These are phyloP conservation scores for Penicillium palitans DNA, from an alignment of 2,329 filamentous ascomycete species.

Conservation along the genomic window DNA sequence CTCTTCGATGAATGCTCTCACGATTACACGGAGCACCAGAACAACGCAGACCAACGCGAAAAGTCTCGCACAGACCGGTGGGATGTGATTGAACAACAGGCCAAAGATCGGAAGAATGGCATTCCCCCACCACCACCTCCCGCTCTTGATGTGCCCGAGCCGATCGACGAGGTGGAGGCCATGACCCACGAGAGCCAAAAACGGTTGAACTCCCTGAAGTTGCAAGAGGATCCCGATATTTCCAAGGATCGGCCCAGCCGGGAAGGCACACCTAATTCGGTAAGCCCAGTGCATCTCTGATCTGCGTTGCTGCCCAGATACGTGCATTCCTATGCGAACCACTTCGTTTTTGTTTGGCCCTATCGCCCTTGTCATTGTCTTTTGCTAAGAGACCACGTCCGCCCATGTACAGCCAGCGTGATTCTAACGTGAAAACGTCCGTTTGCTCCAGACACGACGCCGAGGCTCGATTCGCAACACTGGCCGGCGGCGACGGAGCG, in stretches of 20 bases:
- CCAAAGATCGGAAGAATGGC: slow-evolving; percentile 65
- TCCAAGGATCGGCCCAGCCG: slow-evolving; percentile 55
- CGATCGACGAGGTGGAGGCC: slow-evolving; percentile 71
- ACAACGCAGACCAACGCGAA: slow-evolving; percentile 82
- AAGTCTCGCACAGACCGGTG: slow-evolving; percentile 81
- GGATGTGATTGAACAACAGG: slow-evolving; percentile 80
- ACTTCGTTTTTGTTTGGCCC: slow-evolving; percentile 19
- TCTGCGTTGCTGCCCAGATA: slow-evolving; percentile 27
- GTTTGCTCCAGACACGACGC: slow-evolving; percentile 49
- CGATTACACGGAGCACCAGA: slow-evolving; percentile 95
- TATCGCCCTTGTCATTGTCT: slow-evolving; percentile 29
- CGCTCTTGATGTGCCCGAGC: slow-evolving; percentile 47
- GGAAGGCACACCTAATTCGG: slow-evolving; percentile 44
- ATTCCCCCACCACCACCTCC: slow-evolving; percentile 40
- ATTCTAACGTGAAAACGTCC: slow-evolving; percentile 50
- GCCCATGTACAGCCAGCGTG: slow-evolving; percentile 44
- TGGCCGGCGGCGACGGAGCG: slow-evolving; percentile 42
- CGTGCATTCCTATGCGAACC: slow-evolving; percentile 25
- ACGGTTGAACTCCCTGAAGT: slow-evolving; percentile 81
- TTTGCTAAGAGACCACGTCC: slow-evolving; percentile 44
- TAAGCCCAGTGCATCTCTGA: slow-evolving; percentile 42
- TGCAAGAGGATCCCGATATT: slow-evolving; percentile 69
- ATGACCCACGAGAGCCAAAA: slow-evolving; percentile 81
- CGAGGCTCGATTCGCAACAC: slow-evolving; percentile 43
- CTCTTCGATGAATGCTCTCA: slow-evolving; percentile 98